phyloP scores from a whole-genome alignment of 768 basidiomycete species.

The Krasilnikovozyma curviuscula region DNA sequence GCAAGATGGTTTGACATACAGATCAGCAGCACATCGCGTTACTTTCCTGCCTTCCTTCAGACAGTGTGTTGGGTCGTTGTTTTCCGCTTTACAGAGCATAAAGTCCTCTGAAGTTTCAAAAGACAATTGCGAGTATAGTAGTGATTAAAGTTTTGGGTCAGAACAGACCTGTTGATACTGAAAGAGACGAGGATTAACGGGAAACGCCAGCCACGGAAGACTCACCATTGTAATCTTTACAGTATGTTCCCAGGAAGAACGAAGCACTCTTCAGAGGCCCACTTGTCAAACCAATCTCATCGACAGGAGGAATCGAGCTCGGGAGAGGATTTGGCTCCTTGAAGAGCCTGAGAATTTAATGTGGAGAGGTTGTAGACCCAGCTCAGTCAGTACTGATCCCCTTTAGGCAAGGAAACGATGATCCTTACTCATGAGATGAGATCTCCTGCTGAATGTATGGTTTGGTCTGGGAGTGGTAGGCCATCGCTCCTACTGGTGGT shows the following conservation, averaged over 20 bases:
- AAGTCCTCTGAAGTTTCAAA: constrained; percentile 49
- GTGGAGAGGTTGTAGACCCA: too few relatives aligned
- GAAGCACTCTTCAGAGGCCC: constrained; percentile 89
- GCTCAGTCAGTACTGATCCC: too few relatives aligned
- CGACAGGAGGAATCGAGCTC: constrained; percentile 45
- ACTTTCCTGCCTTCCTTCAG: constrained; percentile 88
- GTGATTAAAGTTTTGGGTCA: not conserved
- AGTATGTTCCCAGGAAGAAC: constrained; percentile 89
- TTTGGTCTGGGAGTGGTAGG: too few relatives aligned
- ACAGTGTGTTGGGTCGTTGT: constrained; percentile 74
- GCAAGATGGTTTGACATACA: constrained; percentile 39
- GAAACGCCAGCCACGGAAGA: not conserved
- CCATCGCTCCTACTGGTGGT: too few relatives aligned
- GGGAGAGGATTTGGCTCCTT: constrained; percentile 28
- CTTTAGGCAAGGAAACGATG: too few relatives aligned
- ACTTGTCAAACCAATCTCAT: constrained; percentile 73
- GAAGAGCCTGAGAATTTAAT: not conserved
- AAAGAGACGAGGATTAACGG: not conserved
- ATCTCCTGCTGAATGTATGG: too few relatives aligned
- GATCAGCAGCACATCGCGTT: constrained; percentile 78
- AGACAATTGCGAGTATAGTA: not conserved
- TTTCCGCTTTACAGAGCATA: constrained; percentile 94
- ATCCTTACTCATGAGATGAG: too few relatives aligned
- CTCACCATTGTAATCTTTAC: constrained; percentile 91
- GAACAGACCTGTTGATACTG: not conserved